Evolutionary conservation across 768 basidiomycete species (phyloP).

Genomic region (Boletus insuetus): DNA sequence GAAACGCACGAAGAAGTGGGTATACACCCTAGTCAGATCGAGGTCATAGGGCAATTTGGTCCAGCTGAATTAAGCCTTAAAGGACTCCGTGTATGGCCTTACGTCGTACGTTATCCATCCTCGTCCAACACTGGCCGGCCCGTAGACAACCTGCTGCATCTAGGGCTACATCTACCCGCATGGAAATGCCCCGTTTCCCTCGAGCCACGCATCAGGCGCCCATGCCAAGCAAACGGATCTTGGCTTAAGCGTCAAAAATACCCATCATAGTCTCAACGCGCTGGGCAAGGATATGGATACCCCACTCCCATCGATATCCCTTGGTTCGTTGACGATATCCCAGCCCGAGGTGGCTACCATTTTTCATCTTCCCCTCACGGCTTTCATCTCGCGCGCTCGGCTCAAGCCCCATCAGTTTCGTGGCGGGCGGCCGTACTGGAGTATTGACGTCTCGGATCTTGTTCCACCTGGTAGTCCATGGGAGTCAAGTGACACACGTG

Average conservation of each 20-base stretch:
- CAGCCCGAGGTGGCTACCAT: conserved; percentile 62
- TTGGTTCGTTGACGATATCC: conserved; percentile 51
- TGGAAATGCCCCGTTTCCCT: not conserved
- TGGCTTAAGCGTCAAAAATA: not conserved
- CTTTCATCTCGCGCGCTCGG: conserved; percentile 45
- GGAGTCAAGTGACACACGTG: conserved; percentile 31
- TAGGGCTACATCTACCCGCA: conserved; percentile 42
- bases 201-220: not conserved
- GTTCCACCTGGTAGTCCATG: conserved; percentile 26
- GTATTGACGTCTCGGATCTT: conserved; percentile 66
- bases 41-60: conserved; percentile 63
- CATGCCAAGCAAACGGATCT: not conserved
- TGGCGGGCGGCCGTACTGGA: conserved; percentile 53
- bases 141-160: not conserved
- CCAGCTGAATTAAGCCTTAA: conserved; percentile 57
- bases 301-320: conserved; percentile 59
- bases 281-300: conserved; percentile 26
- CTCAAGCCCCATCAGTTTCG: conserved; percentile 56
- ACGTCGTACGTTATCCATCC: conserved; percentile 53
- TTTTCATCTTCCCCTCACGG: conserved; percentile 68
- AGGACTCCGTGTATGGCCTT: conserved; percentile 72
- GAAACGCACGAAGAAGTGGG: conserved; percentile 78
- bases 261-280: not conserved
- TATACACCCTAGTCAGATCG: conserved; percentile 54
- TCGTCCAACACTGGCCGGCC: not conserved